phyloP scores from a whole-genome alignment of 1,139 yeast species.

The Meyerozyma carpophila region DNA sequence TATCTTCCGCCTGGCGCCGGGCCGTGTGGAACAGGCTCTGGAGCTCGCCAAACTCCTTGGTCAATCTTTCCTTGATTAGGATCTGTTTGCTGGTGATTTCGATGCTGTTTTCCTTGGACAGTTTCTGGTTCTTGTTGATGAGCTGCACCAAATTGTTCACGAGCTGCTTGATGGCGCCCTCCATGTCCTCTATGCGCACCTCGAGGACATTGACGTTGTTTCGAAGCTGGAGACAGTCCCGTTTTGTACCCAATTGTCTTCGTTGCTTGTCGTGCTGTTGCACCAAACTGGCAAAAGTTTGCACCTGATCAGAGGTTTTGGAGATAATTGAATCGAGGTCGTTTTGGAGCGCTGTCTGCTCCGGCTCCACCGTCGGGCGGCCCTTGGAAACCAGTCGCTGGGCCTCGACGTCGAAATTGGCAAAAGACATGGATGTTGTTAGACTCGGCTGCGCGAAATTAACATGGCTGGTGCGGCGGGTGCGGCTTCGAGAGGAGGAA shows the following conservation, averaged over 20 bases:
- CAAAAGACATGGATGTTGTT: slow-evolving; percentile 47
- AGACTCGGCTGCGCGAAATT: background rate
- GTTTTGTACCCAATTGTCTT: slow-evolving; percentile 48
- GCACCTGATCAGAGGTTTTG: slow-evolving; percentile 37
- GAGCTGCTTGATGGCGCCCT: slow-evolving; percentile 28
- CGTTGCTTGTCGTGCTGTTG: slow-evolving; percentile 45
- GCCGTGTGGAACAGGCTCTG: slow-evolving; percentile 30
- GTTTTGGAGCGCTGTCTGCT: slow-evolving; percentile 7
- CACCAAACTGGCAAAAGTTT: slow-evolving; percentile 46
- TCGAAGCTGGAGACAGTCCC: slow-evolving; percentile 45
- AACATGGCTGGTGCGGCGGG: background rate
- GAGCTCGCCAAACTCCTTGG: slow-evolving; percentile 32
- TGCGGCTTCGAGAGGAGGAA: background rate
- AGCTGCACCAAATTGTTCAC: slow-evolving; percentile 27
- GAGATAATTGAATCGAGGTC: slow-evolving; percentile 30
- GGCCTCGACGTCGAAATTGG: slow-evolving; percentile 53
- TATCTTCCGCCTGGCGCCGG: slow-evolving; percentile 25
- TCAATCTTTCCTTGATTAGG: slow-evolving; percentile 34
- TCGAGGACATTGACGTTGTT: slow-evolving; percentile 29
- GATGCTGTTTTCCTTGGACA: slow-evolving; percentile 10
- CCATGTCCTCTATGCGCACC: slow-evolving; percentile 22
- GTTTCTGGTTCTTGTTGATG: slow-evolving; percentile 27
- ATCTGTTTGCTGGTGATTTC: slow-evolving; percentile 32
- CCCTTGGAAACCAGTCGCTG: slow-evolving; percentile 25
- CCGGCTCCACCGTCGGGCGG: background rate